A percentile compares a stretch with the other conserved stretches of the same genome.
These are phyloP conservation scores for Saccharum officinarum DNA, from an alignment of 176 grass and related monocot genomes.

Conservation along the genomic window DNA sequence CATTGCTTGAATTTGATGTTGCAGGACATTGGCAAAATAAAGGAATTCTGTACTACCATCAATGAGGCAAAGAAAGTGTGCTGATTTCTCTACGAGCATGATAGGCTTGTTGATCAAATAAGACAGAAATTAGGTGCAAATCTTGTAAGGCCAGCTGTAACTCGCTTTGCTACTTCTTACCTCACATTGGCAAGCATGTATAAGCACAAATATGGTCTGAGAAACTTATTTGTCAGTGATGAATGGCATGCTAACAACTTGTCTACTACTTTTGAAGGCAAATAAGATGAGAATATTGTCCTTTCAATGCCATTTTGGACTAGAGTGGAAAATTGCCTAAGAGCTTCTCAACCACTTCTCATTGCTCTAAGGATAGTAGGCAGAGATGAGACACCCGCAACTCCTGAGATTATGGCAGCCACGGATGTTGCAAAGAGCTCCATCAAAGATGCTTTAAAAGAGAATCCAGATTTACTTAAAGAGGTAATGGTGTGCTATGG, in stretches of 20 bases:
- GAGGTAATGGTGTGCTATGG: background rate
- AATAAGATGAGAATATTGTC: background rate
- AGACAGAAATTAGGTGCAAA: too few species aligned
- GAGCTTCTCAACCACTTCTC: background rate
- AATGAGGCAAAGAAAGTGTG: too few species aligned
- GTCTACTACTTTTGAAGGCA: background rate
- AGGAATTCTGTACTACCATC: too few species aligned
- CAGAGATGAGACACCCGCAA: background rate
- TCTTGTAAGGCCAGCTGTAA: background rate
- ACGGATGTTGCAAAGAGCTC: background rate
- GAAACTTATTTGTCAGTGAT: background rate
- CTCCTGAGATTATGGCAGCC: too few species aligned
- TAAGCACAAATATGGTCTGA: background rate
- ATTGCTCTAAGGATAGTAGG: background rate
- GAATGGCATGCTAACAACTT: background rate
- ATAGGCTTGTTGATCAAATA: too few species aligned
- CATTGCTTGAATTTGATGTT: too few species aligned
- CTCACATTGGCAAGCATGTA: background rate
- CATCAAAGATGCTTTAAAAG: background rate
- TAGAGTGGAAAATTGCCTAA: background rate
- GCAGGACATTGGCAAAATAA: too few species aligned
- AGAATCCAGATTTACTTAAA: background rate
- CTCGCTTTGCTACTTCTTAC: background rate
- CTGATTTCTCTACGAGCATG: too few species aligned
- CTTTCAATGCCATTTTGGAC: background rate